These are phyloP conservation scores for Trametes coccinea DNA, from an alignment of 768 basidiomycete genomes.

Conservation along the genomic window DNA sequence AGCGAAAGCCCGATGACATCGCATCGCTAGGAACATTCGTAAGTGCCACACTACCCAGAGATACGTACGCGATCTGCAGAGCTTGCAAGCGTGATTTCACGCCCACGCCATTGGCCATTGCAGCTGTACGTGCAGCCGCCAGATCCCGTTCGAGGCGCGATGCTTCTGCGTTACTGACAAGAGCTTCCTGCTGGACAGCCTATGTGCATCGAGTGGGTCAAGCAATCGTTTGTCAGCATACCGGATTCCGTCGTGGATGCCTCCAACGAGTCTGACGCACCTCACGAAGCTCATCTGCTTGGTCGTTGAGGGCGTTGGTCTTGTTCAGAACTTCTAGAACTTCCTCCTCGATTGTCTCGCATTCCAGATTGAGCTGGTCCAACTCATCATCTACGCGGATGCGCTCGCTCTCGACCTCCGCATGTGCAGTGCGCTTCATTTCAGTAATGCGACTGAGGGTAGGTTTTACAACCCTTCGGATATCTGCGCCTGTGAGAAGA, in stretches of 20 bases:
- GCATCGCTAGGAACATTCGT: background rate
- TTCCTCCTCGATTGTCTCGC: constrained; percentile 82
- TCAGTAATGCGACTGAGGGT: constrained; percentile 74
- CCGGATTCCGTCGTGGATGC: background rate
- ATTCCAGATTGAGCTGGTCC: constrained; percentile 72
- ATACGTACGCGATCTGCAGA: constrained; percentile 70
- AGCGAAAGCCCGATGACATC: background rate
- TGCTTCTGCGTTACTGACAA: constrained; percentile 65
- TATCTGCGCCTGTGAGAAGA: constrained; percentile 67
- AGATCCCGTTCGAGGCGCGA: constrained; percentile 69
- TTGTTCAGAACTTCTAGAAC: constrained; percentile 74
- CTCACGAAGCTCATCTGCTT: constrained; percentile 81
- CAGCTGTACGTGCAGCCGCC: constrained; percentile 71
- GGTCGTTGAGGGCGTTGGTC: constrained; percentile 64
- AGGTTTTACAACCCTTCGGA: constrained; percentile 74
- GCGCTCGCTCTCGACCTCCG: constrained; percentile 70
- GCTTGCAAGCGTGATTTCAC: constrained; percentile 78
- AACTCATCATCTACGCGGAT: constrained; percentile 83
- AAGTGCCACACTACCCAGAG: background rate
- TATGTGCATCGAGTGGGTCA: constrained; percentile 30
- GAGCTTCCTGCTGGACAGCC: constrained; percentile 78
- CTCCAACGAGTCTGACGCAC: constrained; percentile 42
- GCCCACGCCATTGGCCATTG: constrained; percentile 78
- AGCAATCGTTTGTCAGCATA: background rate
- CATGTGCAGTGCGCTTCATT: constrained; percentile 66